These are phyloP conservation scores for Ascochyta lentis DNA, from an alignment of 2,329 filamentous ascomycete species.

Conservation along the genomic window DNA sequence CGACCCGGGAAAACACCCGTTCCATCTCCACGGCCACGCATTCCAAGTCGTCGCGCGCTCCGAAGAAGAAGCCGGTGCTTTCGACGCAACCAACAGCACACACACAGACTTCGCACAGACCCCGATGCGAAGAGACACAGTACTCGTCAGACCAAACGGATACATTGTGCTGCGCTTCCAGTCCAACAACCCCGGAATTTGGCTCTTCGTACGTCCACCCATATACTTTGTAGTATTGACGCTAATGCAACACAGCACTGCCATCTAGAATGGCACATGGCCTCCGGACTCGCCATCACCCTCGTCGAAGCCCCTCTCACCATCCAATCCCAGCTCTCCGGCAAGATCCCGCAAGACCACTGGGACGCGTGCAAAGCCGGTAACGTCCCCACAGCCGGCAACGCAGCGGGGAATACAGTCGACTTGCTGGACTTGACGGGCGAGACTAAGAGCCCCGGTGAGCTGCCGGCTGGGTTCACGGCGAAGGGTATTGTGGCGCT, in stretches of 20 bases:
- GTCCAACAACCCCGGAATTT: constrained; percentile 57
- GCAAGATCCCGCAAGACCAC: constrained; percentile 69
- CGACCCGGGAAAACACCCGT: constrained; percentile 71
- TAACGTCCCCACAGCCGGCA: constrained; percentile 64
- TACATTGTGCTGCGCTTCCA: constrained; percentile 63
- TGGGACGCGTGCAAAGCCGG: constrained; percentile 64
- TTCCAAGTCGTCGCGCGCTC: constrained; percentile 48
- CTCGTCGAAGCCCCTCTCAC: constrained; percentile 61
- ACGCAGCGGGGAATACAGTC: constrained; percentile 74
- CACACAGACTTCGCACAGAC: constrained; percentile 32
- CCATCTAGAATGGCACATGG: constrained; percentile 50
- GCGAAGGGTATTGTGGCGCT: constrained; percentile 74
- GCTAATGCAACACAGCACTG: constrained; percentile 20
- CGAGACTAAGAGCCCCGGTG: constrained; percentile 61
- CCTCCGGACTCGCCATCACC: constrained; percentile 59
- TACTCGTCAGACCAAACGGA: constrained; percentile 61
- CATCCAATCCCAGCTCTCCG: constrained; percentile 61
- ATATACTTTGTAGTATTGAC: neutral
- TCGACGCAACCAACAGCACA: constrained; percentile 53
- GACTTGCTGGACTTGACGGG: constrained; percentile 63
- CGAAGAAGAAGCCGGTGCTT: constrained; percentile 51
- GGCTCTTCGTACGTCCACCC: constrained; percentile 32
- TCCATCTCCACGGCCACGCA: constrained; percentile 69
- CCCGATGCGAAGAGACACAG: constrained; percentile 60
- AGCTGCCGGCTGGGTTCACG: constrained; percentile 73